These are phyloP conservation scores for Pseudoneurospora amorphoporcata DNA, from an alignment of 495 filamentous ascomycete species.

Conservation along the genomic window DNA sequence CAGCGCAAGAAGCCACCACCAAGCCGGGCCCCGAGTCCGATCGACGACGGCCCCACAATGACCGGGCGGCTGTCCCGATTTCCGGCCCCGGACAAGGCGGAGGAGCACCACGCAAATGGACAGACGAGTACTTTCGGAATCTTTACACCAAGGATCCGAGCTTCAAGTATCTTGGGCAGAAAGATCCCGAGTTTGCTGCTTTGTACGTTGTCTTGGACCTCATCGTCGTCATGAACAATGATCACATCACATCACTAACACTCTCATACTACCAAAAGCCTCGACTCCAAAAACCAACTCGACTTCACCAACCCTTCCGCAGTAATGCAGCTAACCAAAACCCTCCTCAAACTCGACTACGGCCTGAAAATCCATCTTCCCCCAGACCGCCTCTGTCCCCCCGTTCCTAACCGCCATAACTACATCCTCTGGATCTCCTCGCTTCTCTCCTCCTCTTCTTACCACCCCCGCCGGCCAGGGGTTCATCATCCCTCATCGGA, in stretches of 20 bases:
- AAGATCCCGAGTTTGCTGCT: conserved; percentile 22
- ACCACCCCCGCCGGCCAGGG: conserved; percentile 30
- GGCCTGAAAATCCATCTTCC: conserved; percentile 59
- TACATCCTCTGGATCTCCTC: conserved; percentile 88
- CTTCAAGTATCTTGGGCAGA: conserved; percentile 25
- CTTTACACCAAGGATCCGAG: conserved; percentile 25
- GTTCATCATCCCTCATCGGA: background rate
- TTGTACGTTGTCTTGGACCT: conserved; percentile 5
- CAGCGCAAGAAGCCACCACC: background rate
- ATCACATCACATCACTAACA: background rate
- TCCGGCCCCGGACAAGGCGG: background rate
- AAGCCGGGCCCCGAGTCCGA: background rate
- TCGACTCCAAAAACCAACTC: conserved; percentile 55
- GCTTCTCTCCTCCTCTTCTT: conserved; percentile 65
- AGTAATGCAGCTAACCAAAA: conserved; percentile 73
- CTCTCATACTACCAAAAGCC: conserved; percentile 8
- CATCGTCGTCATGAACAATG: background rate
- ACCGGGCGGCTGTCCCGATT: background rate
- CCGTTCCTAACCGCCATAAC: conserved; percentile 73
- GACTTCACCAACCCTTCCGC: conserved; percentile 75
- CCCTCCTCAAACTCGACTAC: conserved; percentile 68
- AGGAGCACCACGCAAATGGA: background rate
- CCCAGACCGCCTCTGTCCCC: conserved; percentile 77
- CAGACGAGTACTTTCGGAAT: conserved; percentile 26
- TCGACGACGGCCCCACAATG: background rate